Base-by-base conservation (phyloP, 306 rosid genomes). In the Argentina anserina region DNA sequence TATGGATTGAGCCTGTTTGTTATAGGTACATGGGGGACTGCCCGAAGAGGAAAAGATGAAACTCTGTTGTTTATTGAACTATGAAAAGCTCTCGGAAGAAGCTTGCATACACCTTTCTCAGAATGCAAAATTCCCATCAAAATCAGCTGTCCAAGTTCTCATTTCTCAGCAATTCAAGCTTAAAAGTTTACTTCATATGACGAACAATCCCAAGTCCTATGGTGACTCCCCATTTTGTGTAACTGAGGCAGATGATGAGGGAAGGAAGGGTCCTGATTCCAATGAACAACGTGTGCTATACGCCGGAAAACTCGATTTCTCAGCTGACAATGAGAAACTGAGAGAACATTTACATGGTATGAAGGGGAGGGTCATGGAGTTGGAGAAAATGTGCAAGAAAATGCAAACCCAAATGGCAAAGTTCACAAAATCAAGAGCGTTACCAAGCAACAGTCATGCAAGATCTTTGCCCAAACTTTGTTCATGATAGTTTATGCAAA, bases 381-480 rank as follows among this genome's bases (percentile, higher is more conserved):
- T 94, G 78, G 99, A 94, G 88, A 90, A 84, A 70, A 64, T 84
- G 7, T 91, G 97, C 83, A 84, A 56, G 75, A 94, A 89, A 83
- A 85, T 94, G 93, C 95, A 94, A 77, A 28, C 58, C 29, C 95
- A 87, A 81, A 89, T 91, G 96, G 80, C 84, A 25, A 94, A 88
- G 85, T 82, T 89, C 53, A 80, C 80, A 58, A 94, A 89, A 81
- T 87, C 95, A 69, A 88, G 71, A 81, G 81, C 69, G 65, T 28
- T 29, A 60, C 74, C 97, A 78, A 81, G 81, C 72, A 61, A 84
- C 20, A 71, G 87, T 72, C 79, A 80, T 73, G 26, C 84, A 63
- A 89, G 90, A 85, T 94, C 95, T 43, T 83, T 91, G 88, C 97
- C 96, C 9, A 91, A 86, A 79, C 86, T 91, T 18, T 94, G 99